A percentile compares a stretch with the other conserved stretches of the same genome.
These are phyloP conservation scores for Boletus fagicola DNA, from an alignment of 768 basidiomycete genomes.

Conservation along the genomic window DNA sequence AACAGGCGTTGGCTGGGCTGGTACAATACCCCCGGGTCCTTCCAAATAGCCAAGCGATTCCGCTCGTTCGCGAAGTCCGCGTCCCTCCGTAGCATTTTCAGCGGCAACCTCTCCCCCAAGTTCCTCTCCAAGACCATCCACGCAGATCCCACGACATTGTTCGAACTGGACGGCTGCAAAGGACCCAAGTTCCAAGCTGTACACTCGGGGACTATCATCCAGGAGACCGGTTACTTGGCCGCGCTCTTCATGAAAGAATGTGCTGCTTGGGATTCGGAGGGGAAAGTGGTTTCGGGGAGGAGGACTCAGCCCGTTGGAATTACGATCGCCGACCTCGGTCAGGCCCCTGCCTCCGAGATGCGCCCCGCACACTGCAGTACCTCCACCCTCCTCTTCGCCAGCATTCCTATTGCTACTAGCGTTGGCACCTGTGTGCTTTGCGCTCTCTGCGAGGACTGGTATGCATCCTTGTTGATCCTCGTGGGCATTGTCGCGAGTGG, in stretches of 20 bases:
- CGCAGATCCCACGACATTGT: constrained; percentile 18
- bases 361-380: not conserved
- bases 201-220: constrained; percentile 52
- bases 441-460: constrained; percentile 26
- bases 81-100: not conserved
- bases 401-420: constrained; percentile 25
- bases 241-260: constrained; percentile 42
- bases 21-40: constrained; percentile 36
- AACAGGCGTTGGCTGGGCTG: constrained; percentile 32
- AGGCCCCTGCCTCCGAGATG: constrained; percentile 10
- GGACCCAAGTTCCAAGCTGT: constrained; percentile 74
- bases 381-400: constrained; percentile 7
- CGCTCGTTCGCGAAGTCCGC: constrained; percentile 15
- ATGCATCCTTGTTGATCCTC: constrained; percentile 29
- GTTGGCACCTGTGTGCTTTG: constrained; percentile 20
- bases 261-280: constrained; percentile 6
- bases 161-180: constrained; percentile 14
- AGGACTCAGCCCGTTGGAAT: constrained; percentile 7
- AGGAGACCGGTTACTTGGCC: constrained; percentile 53
- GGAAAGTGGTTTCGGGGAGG: constrained; percentile 9
- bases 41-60: constrained; percentile 26
- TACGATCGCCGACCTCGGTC: constrained; percentile 10
- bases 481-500: constrained; percentile 33
- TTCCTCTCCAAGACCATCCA: constrained; percentile 14
- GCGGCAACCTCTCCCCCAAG: not conserved